Evolutionary conservation across 805 yeast genomes (phyloP), one percentile per base, ranked within the genome.

Genomic region (Candida nitratophila): DNA sequence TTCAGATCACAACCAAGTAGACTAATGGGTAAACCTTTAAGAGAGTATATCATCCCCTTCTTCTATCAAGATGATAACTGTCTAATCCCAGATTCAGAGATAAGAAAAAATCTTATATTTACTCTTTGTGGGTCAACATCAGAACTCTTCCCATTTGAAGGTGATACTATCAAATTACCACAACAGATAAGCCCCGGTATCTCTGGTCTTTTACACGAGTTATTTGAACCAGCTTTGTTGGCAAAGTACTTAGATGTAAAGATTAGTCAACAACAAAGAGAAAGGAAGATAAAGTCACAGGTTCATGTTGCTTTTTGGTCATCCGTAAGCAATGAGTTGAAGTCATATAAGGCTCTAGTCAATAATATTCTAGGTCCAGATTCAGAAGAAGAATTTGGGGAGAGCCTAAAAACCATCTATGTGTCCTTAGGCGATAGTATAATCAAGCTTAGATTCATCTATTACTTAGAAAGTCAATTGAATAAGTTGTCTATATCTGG

Each of bases 221-320:
- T 85, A 1, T 65, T 83, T 35, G 96, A 89, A 59, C 83, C 88
- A 1, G 91, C 86, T 0, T 61, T 89, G 30, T 63, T 88, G 3
- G 86, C 76, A 61, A 71, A 73, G 42, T 59, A 66, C 37, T 60
- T 87, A 31, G 60, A 58, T 12, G 4, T 42, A 15, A 52, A 55
- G 19, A 49, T 72, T 12, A 65, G 63, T 33, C 40, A 52, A 20
- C 41, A 53, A 37, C 37, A 34, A 34, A 59, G 61, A 50, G 51
- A 63, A 34, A 30, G 32, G 40, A 3, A 26, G 2, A 38, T 31
- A 46, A 44, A 52, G 16, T 74, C 83, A 3, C 81, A 85, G 9
- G 70, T 83, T 15, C 77, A 76, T 47, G 79, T 77, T 33, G 84
- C 95, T 1, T 76, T 83, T 37, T 47, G 79, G 6, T 73, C 78